Evolutionary conservation across 345 rosid genomes (phyloP), one percentile per base, ranked within the genome.

Genomic region (Bruguiera gymnorhiza): DNA sequence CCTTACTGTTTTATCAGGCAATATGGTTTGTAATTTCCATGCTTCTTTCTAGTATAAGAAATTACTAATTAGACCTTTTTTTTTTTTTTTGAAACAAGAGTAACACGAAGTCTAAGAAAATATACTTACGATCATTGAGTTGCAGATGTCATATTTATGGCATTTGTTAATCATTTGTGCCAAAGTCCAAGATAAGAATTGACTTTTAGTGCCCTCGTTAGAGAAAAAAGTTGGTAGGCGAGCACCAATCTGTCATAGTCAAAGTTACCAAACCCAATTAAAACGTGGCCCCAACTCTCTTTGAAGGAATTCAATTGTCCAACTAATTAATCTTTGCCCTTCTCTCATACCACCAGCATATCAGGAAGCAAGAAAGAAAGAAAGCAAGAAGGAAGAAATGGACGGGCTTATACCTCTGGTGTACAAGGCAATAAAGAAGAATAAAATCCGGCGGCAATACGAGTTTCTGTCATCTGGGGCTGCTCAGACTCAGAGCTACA

Each of bases 371-470:
- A 3, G 37, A 15, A 43, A 43, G 32, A 50, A 27, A 37, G 24
- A 5, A 37, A 11, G 6, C n/a, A 34, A 20, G 20, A 6, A 19
- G 59, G 29, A 15, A 48, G 59, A 20, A 4, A 91, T 92, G 98
- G 98, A 94, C 24, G 99, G 99, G 21, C 76, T 95, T 4, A 75
- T 95, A 37, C 97, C 97, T 21, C 59, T 88, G 85, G 80, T 88
- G 27, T 84, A 62, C 80, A 88, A 72, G 66, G 93, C 93, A 30
- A 69, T 92, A 56, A 89, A 77, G 96, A 87, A 80, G 86, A 88
- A 29, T 55, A 80, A 60, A 50, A 81, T 71, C 58, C 95, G 92
- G 32, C 74, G 89, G 60, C 84, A 80, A 10, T 94, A 94, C 66
- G 85, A 91, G 81, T 83, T 89, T 65, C 88, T 94, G 63, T 88